Percentiles rank a stretch among this genome's conserved stretches.
phyloP scores from a whole-genome alignment of 1,284 basidiomycete species.

The Leccinum fuscescens region DNA sequence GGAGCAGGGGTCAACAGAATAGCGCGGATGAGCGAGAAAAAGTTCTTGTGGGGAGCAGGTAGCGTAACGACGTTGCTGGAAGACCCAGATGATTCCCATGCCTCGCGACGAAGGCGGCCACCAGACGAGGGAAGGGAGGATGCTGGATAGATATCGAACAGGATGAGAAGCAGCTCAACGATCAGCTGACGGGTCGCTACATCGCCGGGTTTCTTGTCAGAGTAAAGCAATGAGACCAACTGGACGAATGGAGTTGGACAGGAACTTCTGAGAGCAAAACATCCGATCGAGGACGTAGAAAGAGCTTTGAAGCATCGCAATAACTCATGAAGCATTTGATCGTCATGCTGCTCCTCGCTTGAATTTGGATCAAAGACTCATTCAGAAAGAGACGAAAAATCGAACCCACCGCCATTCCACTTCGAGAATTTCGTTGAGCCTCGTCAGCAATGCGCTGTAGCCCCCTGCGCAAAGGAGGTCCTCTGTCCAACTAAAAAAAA shows the following conservation, averaged over 20 bases:
- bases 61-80: constrained; percentile 55
- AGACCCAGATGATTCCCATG: constrained; percentile 50
- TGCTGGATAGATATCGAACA: constrained; percentile 82
- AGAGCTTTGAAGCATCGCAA: constrained; percentile 93
- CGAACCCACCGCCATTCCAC: constrained; percentile 88
- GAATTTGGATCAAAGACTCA: constrained; percentile 12
- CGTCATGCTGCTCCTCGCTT: constrained; percentile 97
- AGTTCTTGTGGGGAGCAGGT: constrained; percentile 66
- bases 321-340: constrained; percentile 89
- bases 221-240: constrained; percentile 83
- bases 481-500: constrained; percentile 74
- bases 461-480: constrained; percentile 86
- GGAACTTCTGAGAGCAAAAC: constrained; percentile 76
- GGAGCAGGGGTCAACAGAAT: constrained; percentile 76
- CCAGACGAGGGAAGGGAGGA: constrained; percentile 58
- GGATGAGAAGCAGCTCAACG: constrained; percentile 75
- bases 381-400: background rate
- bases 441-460: constrained; percentile 78
- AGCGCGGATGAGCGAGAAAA: constrained; percentile 69
- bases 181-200: constrained; percentile 88
- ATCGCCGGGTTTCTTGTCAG: constrained; percentile 97
- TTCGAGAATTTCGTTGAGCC: constrained; percentile 90
- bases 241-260: constrained; percentile 86
- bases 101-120: constrained; percentile 45
- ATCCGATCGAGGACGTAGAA: constrained; percentile 84